Conservation (phyloP, 2,329 filamentous ascomycete species). For the Alternaria panax region DNA sequence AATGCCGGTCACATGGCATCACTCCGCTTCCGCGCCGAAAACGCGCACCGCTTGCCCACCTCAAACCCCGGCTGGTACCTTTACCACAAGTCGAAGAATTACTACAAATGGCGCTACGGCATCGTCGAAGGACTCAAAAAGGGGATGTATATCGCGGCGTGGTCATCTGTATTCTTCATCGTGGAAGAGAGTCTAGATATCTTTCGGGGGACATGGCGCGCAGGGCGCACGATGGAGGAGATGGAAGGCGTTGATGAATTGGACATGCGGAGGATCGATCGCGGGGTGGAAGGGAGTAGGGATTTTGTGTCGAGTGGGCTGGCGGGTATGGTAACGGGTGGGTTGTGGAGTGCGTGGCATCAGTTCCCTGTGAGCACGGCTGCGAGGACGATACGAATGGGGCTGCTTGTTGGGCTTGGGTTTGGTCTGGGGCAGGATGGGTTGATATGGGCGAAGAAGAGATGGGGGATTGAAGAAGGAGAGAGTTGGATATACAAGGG, state of each 20-base stretch:
- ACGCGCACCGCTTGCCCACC: slow-evolving; percentile 89
- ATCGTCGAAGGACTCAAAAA: slow-evolving; percentile 80
- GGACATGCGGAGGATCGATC: slow-evolving; percentile 36
- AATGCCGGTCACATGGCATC: slow-evolving; percentile 77
- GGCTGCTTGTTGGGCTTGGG: slow-evolving; percentile 76
- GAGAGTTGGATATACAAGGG: slow-evolving; percentile 55
- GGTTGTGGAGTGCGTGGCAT: slow-evolving; percentile 85
- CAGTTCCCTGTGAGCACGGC: slow-evolving; percentile 74
- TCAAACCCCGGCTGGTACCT: slow-evolving; percentile 90
- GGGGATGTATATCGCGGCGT: slow-evolving; percentile 72
- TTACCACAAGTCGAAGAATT: slow-evolving; percentile 99
- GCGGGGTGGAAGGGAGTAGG: slow-evolving; percentile 48
- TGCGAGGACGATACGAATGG: slow-evolving; percentile 74
- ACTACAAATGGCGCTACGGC: slow-evolving; percentile 79
- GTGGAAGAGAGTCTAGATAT: slow-evolving; percentile 87
- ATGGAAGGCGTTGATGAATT: slow-evolving; percentile 50
- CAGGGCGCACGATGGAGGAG: slow-evolving; percentile 51
- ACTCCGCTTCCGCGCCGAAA: slow-evolving; percentile 90
- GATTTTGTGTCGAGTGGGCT: slow-evolving; percentile 84
- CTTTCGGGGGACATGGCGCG: slow-evolving; percentile 57
- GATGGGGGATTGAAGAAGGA: slow-evolving; percentile 59
- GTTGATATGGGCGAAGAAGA: slow-evolving; percentile 72
- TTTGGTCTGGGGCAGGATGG: slow-evolving; percentile 85
- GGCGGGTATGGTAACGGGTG: slow-evolving; percentile 83
- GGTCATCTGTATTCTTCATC: slow-evolving; percentile 78